These are phyloP conservation scores for Secale cereale DNA, from an alignment of 176 grass and related monocot species.

Conservation along the genomic window DNA sequence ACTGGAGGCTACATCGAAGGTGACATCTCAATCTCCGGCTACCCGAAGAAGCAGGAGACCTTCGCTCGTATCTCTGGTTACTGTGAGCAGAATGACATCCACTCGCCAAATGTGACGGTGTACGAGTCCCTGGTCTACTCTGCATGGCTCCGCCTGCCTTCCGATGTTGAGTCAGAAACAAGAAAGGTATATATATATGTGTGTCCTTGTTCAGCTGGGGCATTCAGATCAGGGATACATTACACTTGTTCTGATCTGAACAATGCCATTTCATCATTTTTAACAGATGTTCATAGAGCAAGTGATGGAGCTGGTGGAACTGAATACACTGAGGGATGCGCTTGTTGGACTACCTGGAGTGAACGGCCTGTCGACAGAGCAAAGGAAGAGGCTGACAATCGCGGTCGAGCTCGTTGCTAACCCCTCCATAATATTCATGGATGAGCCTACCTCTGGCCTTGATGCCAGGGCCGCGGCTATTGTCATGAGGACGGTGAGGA, in stretches of 20 bases:
- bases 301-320: constrained; percentile 65
- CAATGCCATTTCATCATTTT: background rate
- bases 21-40: constrained; percentile 57
- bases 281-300: constrained; percentile 63
- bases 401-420: constrained; percentile 65
- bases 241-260: background rate
- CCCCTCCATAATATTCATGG: constrained; percentile 79
- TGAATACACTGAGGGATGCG: constrained; percentile 48
- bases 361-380: constrained; percentile 57
- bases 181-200: constrained; percentile 41
- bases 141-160: constrained; percentile 48
- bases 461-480: constrained; percentile 65
- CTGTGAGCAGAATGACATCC: constrained; percentile 73
- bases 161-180: constrained; percentile 50
- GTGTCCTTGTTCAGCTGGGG: background rate
- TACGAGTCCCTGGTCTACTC: constrained; percentile 57
- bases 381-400: constrained; percentile 61
- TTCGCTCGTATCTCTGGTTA: constrained; percentile 61
- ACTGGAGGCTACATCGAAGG: constrained; percentile 63
- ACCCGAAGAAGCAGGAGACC: constrained; percentile 65
- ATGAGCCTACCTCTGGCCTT: constrained; percentile 70
- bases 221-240: background rate
- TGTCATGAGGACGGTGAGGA: constrained; percentile 66
- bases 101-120: constrained; percentile 60
- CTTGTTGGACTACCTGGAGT: constrained; percentile 60